A percentile compares a stretch with the other conserved stretches of the same genome.
phyloP scores from a whole-genome alignment of 768 basidiomycete genomes.

The Phlegmacium glaucopus region DNA sequence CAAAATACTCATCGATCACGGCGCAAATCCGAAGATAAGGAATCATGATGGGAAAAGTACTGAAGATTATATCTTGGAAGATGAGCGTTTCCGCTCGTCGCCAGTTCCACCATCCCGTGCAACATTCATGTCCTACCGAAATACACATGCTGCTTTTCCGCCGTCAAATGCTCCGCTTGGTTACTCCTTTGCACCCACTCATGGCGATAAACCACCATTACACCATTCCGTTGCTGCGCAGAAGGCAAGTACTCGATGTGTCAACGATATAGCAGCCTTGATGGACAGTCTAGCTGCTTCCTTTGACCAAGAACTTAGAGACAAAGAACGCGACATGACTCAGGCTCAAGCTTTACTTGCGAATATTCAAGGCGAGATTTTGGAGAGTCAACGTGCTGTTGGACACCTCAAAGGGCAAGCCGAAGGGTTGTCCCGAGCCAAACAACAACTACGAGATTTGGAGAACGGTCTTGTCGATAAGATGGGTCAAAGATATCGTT shows the following conservation, averaged over 20 bases:
- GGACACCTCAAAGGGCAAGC: conserved; percentile 66
- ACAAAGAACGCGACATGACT: conserved; percentile 86
- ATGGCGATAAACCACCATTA: conserved; percentile 66
- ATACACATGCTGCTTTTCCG: conserved; percentile 59
- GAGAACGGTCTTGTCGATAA: conserved; percentile 65
- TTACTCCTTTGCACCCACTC: conserved; percentile 44
- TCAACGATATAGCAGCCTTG: conserved; percentile 82
- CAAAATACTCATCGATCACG: conserved; percentile 93
- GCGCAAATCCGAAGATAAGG: conserved; percentile 91
- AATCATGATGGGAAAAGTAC: conserved; percentile 96
- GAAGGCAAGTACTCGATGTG: conserved; percentile 78
- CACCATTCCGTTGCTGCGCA: conserved; percentile 87
- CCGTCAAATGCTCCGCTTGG: conserved; percentile 37
- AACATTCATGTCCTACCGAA: conserved; percentile 69
- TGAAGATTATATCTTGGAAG: conserved; percentile 98
- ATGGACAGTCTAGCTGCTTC: conserved; percentile 84
- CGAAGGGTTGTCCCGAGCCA: conserved; percentile 60
- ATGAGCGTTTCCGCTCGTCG: conserved; percentile 93
- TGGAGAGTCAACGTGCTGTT: conserved; percentile 78
- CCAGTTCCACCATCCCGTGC: conserved; percentile 73
- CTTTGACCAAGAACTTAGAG: conserved; percentile 88
- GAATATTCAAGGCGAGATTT: conserved; percentile 88
- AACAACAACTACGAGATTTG: conserved; percentile 53
- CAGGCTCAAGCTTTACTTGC: conserved; percentile 85
- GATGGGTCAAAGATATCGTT: conserved; percentile 78